Evolutionary conservation across 805 yeast genomes (phyloP), one percentile per base, ranked within the genome.

Genomic region (Candida michaelii): DNA sequence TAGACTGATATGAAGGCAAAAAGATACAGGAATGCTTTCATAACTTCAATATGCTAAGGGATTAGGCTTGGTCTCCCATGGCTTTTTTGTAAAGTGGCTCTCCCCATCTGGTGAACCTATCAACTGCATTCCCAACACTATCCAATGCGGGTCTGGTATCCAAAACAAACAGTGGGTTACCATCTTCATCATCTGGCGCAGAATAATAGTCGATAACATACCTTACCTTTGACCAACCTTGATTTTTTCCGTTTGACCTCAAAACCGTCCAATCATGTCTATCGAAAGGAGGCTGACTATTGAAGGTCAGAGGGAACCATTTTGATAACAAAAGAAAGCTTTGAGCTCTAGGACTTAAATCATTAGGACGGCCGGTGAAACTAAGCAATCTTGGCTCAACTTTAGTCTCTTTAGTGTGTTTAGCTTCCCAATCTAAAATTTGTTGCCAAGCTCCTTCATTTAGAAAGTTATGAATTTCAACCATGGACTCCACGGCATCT

Each of bases 391-490:
- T 78, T 8, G 98, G 98, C 49, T 74, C 79, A 16, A 74, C 65
- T 23, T 74, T 65, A 4, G 83, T 69, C 47, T 66, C 55, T 30
- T 65, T 65, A 3, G 87, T 76, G 61, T 90, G 77, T 42, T 82
- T 81, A 48, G 73, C 63, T 66, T 93, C 99, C 99, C 99, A 93
- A 45, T 83, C 78, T 49, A 89, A 69, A 42, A 93, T 89, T 60
- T 93, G 97, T 46, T 79, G 79, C 99, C 99, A 93, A 9, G 97
- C 97, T 11, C 96, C 97, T 62, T 93, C 99, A 62, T 93, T 93
- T 49, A 93, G 66, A 58, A 90, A 93, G 63, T 93, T 93, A 65
- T 93, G 99, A 35, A 93, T 95, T 50, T 85, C 91, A 18, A 93
- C 99, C 99, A 93, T 93, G 36, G 87, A 77, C 53, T 88, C 97